Evolutionary conservation across 2,329 filamentous ascomycete species (phyloP), one percentile per base, ranked within the genome.

Genomic region (Fusarium chaquense): DNA sequence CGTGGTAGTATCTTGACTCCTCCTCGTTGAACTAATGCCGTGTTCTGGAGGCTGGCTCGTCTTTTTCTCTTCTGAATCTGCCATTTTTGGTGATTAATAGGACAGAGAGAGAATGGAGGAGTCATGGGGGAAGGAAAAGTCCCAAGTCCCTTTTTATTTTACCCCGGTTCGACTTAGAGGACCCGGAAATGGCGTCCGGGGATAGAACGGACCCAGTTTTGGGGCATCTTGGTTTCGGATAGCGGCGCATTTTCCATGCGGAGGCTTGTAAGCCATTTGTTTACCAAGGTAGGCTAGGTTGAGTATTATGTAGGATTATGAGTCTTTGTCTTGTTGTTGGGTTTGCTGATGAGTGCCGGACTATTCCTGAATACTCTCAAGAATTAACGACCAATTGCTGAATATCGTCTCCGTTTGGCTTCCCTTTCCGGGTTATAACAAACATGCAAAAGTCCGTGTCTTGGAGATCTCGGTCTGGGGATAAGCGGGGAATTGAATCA

Each of bases 1-100:
- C 7, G 73, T 72, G 36, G 69, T 67, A 22, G 72, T 60, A 41
- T 70, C 67, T 32, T 65, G 63, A 47, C 65, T 70, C 41, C 56
- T 62, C 59, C 57, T 52, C 38, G 49, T 35, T 28, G 56, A 40
- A 15, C 57, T 63, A 35, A 51, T 54, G 36, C 65, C 63, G 45
- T 38, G 64, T 30, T 65, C 66, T 49, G 55, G 53, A 45, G 54
- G 44, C 6, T 38, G 50, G 30, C 58, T 28, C 16, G 35, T 33
- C 41, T 62, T 61, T 63, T 75, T 75, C 53, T 74, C 73, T 49
- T 67, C 64, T 58, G 67, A 56, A 13, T 65, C 62, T 53, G 51
- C 44, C 44, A 62, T 67, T 9, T 43, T 55, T n/a, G 9, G 18
- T 46, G 15, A 30, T 15, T 13, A 68, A 58, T 67, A 53, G 53